phyloP scores from a whole-genome alignment of 371 early-diverging fungal genomes.

The Coemansia sp. region DNA sequence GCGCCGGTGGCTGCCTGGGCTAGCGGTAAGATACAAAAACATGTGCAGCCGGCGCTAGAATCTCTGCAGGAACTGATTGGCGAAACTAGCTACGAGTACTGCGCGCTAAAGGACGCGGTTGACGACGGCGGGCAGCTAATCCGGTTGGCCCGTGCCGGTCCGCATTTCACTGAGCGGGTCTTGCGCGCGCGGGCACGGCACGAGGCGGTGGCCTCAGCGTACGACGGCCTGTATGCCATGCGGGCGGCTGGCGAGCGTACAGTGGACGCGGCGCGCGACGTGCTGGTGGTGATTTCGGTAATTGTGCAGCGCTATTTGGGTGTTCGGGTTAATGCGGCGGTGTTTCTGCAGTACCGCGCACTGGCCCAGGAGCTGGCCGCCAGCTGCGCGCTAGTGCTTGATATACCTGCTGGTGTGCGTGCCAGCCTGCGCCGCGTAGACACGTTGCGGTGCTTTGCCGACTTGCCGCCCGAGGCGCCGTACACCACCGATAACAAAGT shows the following conservation, averaged over 20 bases:
- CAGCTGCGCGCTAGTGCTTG: slow-evolving; percentile 47
- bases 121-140: slow-evolving; percentile 10
- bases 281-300: slow-evolving; percentile 9
- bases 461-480: slow-evolving; percentile 48
- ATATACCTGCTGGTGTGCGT: slow-evolving; percentile 4
- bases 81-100: background rate
- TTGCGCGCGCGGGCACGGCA: slow-evolving; percentile 54
- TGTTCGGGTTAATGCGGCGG: slow-evolving; percentile 6
- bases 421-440: slow-evolving; percentile 27
- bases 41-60: slow-evolving; percentile 1
- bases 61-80: slow-evolving; percentile 1
- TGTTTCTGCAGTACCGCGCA: slow-evolving; percentile 8
- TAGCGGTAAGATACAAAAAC: background rate
- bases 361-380: slow-evolving; percentile 8
- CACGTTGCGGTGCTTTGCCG: slow-evolving; percentile 60
- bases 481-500: background rate
- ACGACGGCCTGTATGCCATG: slow-evolving; percentile 54
- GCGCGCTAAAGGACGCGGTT: slow-evolving; percentile 5
- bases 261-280: slow-evolving; percentile 48
- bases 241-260: slow-evolving; percentile 39
- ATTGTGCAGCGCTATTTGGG: slow-evolving; percentile 4
- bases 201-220: slow-evolving; percentile 54
- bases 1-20: slow-evolving; percentile 16
- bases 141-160: slow-evolving; percentile 9
- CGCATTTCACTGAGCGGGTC: slow-evolving; percentile 12